Conservation (phyloP, 2,329 filamentous ascomycete species). For the Penicillium sclerotiorum region DNA sequence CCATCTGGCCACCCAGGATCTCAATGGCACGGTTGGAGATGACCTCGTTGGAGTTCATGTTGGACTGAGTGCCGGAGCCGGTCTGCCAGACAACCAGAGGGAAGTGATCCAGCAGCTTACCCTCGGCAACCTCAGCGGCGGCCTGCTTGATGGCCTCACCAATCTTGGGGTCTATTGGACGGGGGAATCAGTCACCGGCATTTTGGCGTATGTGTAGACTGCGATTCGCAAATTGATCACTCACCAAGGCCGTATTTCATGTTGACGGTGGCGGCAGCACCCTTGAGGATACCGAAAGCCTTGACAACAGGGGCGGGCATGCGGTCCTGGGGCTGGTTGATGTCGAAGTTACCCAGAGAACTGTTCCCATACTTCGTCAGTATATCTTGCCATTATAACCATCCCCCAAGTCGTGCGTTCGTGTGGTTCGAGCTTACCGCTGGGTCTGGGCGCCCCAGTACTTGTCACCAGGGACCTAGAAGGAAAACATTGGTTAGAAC, state of each 20-base stretch:
- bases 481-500: conserved; percentile 14
- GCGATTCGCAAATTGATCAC: conserved; percentile 11
- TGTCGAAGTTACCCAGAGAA: conserved; percentile 95
- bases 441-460: conserved; percentile 99
- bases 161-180: conserved; percentile 89
- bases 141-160: conserved; percentile 94
- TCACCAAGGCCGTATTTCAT: conserved; percentile 83
- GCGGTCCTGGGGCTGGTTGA: conserved; percentile 98
- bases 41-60: conserved; percentile 99
- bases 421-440: conserved; percentile 53
- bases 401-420: not conserved
- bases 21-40: conserved; percentile 99
- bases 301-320: conserved; percentile 92
- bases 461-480: conserved; percentile 76
- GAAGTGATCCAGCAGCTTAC: conserved; percentile 96
- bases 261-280: conserved; percentile 92
- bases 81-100: conserved; percentile 99
- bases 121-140: conserved; percentile 85
- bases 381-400: conserved; percentile 7
- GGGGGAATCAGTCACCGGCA: not conserved
- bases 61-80: conserved; percentile 96
- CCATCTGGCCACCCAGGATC: conserved; percentile 91
- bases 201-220: not conserved
- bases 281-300: conserved; percentile 97
- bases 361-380: conserved; percentile 35